Base-by-base conservation (phyloP, 805 yeast genomes). In the Metschnikowia picachoensis region DNA sequence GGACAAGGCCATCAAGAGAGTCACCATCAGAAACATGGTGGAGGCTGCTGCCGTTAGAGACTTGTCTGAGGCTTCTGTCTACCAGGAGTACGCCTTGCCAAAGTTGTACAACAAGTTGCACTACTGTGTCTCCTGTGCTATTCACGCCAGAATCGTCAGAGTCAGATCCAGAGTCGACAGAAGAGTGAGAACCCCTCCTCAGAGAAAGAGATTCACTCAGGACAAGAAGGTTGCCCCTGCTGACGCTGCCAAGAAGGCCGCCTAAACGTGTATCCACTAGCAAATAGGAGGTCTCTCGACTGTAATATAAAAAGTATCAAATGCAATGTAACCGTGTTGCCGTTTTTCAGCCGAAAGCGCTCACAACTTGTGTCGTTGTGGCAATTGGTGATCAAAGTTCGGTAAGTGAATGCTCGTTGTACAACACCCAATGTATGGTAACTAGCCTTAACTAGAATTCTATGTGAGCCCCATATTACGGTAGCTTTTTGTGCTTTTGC, bases 1-100 rank as follows among this genome's bases (percentile, higher is more conserved):
- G 87, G 99, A 94, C 78, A 94, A 94, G 87, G 98, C 99, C 77
- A 94, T 94, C 88, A 94, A 94, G 94, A 89, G 99, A 82, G 95
- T 94, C 84, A 90, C 97, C 78, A 85, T 94, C 87, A 88, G 97
- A 83, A 94, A 94, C 96, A 94, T 94, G 92, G 99, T 94, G 68
- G 99, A 94, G 84, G 94, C 97, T 66, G 99, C 99, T 75, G 94
- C 99, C 70, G 95, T 94, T 73, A 91, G 99, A 85, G 99, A 94
- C 79, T 83, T 94, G 78, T 87, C 96, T 66, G 99, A 94, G 80
- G 99, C 99, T 68, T 91, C 97, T 53, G 98, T 94, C 68, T 94
- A 94, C 87, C 82, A 87, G 69, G 99, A 94, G 83, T 94, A 94
- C 83, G 98, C 96, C 71, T 81, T 94, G 69, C 99, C 99, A 80